Conservation (phyloP, 1,284 basidiomycete species). For the Amylostereum chailletii region DNA sequence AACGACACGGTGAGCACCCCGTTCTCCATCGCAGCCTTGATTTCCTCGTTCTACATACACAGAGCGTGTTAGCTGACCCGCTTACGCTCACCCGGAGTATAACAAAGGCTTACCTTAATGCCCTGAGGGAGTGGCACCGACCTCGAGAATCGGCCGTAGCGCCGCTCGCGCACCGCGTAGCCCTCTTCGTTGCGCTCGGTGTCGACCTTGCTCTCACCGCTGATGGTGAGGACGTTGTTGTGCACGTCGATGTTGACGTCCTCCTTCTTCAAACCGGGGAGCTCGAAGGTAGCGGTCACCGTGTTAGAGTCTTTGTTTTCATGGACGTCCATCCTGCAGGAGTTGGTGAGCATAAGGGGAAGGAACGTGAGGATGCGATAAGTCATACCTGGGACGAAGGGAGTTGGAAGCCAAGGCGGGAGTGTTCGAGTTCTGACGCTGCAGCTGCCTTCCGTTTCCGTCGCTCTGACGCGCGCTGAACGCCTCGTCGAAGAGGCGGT, state of each 20-base stretch:
- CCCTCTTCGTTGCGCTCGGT: conserved; percentile 19
- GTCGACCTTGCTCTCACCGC: conserved; percentile 22
- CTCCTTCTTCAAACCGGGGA: conserved; percentile 32
- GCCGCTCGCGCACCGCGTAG: conserved; percentile 28
- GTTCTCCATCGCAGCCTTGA: conserved; percentile 16
- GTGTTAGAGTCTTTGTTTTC: conserved; percentile 25
- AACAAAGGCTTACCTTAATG: conserved; percentile 20
- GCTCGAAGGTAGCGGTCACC: conserved; percentile 31
- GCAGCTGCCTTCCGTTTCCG: neutral
- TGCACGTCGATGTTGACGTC: conserved; percentile 28
- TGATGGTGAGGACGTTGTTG: conserved; percentile 26
- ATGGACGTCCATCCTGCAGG: conserved; percentile 25
- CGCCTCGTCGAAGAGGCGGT: conserved; percentile 6
- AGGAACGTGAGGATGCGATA: neutral
- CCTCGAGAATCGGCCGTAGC: conserved; percentile 26
- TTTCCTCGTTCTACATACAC: conserved; percentile 9
- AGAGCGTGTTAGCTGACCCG: no score
- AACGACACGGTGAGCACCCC: conserved; percentile 22
- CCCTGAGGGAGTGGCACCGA: conserved; percentile 27
- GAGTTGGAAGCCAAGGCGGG: neutral
- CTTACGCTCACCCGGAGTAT: no score
- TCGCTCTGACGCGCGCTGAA: conserved; percentile 1
- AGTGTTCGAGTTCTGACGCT: neutral
- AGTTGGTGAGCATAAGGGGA: conserved; percentile 16
- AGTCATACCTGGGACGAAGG: conserved; percentile 5